phyloP scores from a whole-genome alignment of 2,329 filamentous ascomycete species.

The Dothistroma pini region DNA sequence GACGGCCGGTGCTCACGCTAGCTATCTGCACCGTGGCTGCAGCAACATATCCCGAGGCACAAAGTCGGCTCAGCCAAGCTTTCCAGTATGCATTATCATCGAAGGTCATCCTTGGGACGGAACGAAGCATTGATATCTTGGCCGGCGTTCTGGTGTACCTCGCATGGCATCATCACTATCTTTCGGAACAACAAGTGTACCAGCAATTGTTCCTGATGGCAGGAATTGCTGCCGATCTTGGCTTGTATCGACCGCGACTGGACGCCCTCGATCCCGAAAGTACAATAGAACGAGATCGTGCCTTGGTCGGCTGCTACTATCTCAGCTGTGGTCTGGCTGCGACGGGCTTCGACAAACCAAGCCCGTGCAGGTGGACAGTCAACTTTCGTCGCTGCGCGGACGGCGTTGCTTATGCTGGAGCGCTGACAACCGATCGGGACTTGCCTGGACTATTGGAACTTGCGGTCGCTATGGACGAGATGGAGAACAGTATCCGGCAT shows the following conservation, averaged over 20 bases:
- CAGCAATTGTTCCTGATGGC: slow-evolving; percentile 27
- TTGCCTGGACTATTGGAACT: slow-evolving; percentile 21
- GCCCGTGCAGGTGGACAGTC: slow-evolving; percentile 26
- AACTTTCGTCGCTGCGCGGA: slow-evolving; percentile 23
- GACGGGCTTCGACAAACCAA: slow-evolving; percentile 26
- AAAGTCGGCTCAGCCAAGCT: slow-evolving; percentile 23
- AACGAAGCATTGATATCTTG: slow-evolving; percentile 27
- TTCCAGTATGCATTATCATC: slow-evolving; percentile 27
- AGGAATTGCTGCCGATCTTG: slow-evolving; percentile 29
- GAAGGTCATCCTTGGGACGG: slow-evolving; percentile 25
- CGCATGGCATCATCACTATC: slow-evolving; percentile 29
- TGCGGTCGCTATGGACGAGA: slow-evolving; percentile 19
- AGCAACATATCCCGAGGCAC: slow-evolving; percentile 18
- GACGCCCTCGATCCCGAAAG: slow-evolving; percentile 16
- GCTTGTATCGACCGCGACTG: slow-evolving; percentile 20
- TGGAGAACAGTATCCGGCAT: slow-evolving; percentile 21
- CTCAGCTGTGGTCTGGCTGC: slow-evolving; percentile 25
- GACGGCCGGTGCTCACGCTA: slow-evolving; percentile 24
- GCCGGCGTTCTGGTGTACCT: slow-evolving; percentile 27
- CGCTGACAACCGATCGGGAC: slow-evolving; percentile 16
- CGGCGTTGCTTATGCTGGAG: slow-evolving; percentile 10
- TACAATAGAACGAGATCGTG: slow-evolving; percentile 21
- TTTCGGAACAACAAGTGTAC: slow-evolving; percentile 25
- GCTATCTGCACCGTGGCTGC: slow-evolving; percentile 28
- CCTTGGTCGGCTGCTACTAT: slow-evolving; percentile 29